Conservation (phyloP, 495 filamentous ascomycete species). For the Neurospora sp. region DNA sequence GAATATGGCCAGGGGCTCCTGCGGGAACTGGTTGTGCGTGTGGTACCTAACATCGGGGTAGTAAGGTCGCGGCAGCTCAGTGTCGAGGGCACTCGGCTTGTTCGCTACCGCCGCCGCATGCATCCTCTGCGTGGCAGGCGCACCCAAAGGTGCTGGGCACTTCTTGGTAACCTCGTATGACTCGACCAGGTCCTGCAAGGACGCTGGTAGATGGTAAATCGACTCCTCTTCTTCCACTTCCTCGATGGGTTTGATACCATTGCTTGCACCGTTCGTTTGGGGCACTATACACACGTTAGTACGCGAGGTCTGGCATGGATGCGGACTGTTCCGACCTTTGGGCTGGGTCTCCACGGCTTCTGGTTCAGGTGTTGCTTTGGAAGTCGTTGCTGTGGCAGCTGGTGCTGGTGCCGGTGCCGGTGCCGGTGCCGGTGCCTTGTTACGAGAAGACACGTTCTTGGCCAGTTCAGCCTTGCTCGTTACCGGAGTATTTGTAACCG, state of each 20-base stretch:
- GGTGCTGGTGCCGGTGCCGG: conserved; percentile 2
- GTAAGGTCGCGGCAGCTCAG: conserved; percentile 74
- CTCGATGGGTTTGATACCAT: conserved; percentile 36
- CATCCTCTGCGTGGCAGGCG: conserved; percentile 59
- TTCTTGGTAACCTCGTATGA: conserved; percentile 79
- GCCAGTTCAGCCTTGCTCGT: conserved; percentile 11
- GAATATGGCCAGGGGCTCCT: conserved; percentile 80
- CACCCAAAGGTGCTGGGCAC: conserved; percentile 43
- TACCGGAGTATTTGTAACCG: conserved; percentile 6
- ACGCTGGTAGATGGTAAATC: conserved; percentile 87
- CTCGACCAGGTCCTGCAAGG: conserved; percentile 79
- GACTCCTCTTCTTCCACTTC: conserved; percentile 62
- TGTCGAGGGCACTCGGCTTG: conserved; percentile 65
- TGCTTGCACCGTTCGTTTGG: conserved; percentile 46
- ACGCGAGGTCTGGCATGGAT: background rate
- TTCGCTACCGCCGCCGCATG: conserved; percentile 59
- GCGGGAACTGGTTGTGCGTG: conserved; percentile 78
- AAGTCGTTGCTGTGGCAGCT: conserved; percentile 21
- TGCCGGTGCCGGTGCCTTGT: conserved; percentile 29
- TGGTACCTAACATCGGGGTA: conserved; percentile 69
- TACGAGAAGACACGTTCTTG: conserved; percentile 18
- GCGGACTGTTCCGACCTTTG: conserved; percentile 6
- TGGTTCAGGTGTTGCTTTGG: conserved; percentile 23
- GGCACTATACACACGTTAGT: conserved; percentile 22
- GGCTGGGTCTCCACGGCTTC: conserved; percentile 3